phyloP scores from a whole-genome alignment of 495 filamentous ascomycete species.

The Parachaetomium inaequale region DNA sequence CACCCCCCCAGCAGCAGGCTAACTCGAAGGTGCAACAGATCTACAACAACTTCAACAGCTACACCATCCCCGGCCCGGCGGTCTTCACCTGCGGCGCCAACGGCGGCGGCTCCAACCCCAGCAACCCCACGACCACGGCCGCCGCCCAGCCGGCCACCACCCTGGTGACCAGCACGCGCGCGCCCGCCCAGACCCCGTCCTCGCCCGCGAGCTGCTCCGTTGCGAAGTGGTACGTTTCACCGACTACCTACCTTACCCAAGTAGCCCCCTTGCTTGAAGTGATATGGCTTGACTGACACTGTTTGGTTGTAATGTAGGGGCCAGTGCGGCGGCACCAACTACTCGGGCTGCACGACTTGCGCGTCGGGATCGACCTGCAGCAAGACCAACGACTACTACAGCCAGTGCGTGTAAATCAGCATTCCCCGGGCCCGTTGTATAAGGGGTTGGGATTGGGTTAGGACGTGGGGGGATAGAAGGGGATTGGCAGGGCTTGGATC shows the following conservation, averaged over 20 bases:
- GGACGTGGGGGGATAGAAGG: background rate
- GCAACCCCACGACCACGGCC: background rate
- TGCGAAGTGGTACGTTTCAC: slow-evolving; percentile 24
- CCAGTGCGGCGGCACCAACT: slow-evolving; percentile 41
- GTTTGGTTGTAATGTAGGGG: background rate
- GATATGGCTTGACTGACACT: background rate
- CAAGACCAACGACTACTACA: slow-evolving; percentile 29
- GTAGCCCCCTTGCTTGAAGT: background rate
- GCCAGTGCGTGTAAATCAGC: slow-evolving; percentile 24
- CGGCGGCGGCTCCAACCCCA: background rate
- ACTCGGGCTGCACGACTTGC: slow-evolving; percentile 32
- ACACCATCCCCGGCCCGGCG: slow-evolving; percentile 31
- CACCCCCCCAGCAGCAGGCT: background rate
- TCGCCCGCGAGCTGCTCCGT: slow-evolving; percentile 19
- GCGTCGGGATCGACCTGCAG: slow-evolving; percentile 28
- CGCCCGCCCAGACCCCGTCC: background rate
- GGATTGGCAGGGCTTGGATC: background rate
- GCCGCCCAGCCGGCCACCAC: slow-evolving; percentile 14
- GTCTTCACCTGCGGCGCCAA: slow-evolving; percentile 25
- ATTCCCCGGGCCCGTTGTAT: background rate
- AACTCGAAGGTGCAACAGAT: slow-evolving; percentile 21
- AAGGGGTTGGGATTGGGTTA: background rate
- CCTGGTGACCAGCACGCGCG: slow-evolving; percentile 10
- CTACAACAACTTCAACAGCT: slow-evolving; percentile 31
- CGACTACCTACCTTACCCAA: background rate